Percentiles rank a stretch among this genome's conserved stretches.
Evolutionary conservation across 1,284 basidiomycete genomes (phyloP).

Genomic region (Cryptococcus sp.): DNA sequence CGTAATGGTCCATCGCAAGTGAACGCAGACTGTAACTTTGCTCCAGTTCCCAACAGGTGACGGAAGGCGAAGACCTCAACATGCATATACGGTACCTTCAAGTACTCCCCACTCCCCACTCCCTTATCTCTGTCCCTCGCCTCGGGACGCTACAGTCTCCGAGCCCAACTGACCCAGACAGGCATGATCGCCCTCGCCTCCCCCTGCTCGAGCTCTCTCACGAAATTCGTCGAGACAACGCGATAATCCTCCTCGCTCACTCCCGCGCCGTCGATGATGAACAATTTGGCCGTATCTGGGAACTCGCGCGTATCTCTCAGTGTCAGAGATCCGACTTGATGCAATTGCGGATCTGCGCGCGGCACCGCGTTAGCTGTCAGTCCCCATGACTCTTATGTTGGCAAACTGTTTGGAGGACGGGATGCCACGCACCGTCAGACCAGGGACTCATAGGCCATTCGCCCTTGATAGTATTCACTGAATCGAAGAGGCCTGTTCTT

Average conservation of each 20-base stretch:
- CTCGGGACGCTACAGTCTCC: too few relatives aligned
- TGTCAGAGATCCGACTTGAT: neutral
- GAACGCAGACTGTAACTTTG: too few relatives aligned
- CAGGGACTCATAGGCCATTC: neutral
- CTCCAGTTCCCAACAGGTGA: too few relatives aligned
- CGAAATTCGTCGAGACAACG: neutral
- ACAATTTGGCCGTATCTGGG: neutral
- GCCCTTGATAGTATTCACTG: neutral
- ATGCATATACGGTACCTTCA: too few relatives aligned
- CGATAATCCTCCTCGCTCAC: neutral
- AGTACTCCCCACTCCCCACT: too few relatives aligned
- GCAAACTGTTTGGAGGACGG: too few relatives aligned
- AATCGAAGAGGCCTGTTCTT: neutral
- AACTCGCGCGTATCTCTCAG: neutral
- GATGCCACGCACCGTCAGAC: neutral
- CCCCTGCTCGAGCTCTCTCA: neutral
- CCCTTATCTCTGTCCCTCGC: too few relatives aligned
- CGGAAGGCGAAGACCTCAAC: too few relatives aligned
- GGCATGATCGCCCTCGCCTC: neutral
- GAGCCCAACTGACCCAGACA: too few relatives aligned
- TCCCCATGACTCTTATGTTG: too few relatives aligned
- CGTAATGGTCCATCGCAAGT: too few relatives aligned
- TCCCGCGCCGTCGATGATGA: neutral
- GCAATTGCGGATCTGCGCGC: neutral
- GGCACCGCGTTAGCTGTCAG: too few relatives aligned